Conservation (phyloP, 257 asterid genomes). For the Fraxinus anomala region DNA sequence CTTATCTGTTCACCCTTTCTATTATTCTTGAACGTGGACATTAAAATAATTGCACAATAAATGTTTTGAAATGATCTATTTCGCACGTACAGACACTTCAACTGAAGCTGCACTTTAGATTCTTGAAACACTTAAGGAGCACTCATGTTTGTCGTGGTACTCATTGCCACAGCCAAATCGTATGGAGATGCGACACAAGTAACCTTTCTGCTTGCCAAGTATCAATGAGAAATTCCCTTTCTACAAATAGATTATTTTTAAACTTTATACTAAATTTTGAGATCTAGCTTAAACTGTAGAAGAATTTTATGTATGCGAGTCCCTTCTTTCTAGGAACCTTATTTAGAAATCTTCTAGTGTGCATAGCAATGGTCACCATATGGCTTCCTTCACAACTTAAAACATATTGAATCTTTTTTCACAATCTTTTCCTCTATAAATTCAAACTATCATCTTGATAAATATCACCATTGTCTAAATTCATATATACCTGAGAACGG, state of each 20-base stretch:
- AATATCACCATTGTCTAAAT: slow-evolving; percentile 5
- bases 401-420: neutral
- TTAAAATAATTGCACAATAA: neutral
- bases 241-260: neutral
- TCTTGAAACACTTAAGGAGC: neutral
- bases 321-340: neutral
- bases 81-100: neutral
- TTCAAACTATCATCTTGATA: neutral
- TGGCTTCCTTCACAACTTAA: neutral
- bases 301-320: neutral
- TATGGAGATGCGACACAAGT: neutral
- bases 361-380: neutral
- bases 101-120: neutral
- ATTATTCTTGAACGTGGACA: neutral
- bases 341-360: neutral
- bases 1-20: neutral
- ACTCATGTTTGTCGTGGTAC: neutral
- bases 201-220: neutral
- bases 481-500: slow-evolving; percentile 63
- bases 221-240: neutral
- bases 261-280: neutral
- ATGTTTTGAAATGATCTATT: neutral
- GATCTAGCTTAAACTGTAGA: neutral
- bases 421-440: neutral
- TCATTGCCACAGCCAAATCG: neutral